A percentile compares a stretch with the other conserved stretches of the same genome.
phyloP scores from a whole-genome alignment of 768 basidiomycete genomes.

The Phaeotremella skinneri region DNA sequence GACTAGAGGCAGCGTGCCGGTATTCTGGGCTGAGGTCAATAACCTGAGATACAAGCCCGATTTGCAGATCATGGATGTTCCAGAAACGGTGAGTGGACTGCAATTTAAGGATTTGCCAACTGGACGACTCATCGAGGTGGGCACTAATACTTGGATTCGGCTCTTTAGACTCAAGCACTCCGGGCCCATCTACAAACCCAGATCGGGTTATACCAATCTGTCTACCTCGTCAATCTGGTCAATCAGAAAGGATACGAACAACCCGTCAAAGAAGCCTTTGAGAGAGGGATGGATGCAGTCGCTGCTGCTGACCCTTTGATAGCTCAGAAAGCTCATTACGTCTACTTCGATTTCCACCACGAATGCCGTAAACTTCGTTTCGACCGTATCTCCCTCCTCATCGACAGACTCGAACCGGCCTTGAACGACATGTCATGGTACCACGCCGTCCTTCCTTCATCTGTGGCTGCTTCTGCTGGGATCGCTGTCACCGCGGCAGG shows the following conservation, averaged over 20 bases:
- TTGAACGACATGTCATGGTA: slow-evolving; percentile 56
- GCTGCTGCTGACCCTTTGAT: slow-evolving; percentile 48
- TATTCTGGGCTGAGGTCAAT: slow-evolving; percentile 97
- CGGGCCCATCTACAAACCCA: slow-evolving; percentile 72
- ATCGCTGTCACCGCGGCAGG: slow-evolving; percentile 6
- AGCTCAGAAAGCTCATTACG: slow-evolving; percentile 72
- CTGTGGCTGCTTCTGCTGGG: slow-evolving; percentile 13
- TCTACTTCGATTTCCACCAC: slow-evolving; percentile 96
- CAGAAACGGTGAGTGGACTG: slow-evolving; percentile 66
- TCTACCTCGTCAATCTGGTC: slow-evolving; percentile 81
- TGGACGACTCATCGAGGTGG: too few species aligned
- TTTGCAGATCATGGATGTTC: slow-evolving; percentile 89
- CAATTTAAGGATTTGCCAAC: too few species aligned
- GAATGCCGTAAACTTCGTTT: slow-evolving; percentile 94
- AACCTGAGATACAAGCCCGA: slow-evolving; percentile 95
- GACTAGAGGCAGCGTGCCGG: slow-evolving; percentile 85
- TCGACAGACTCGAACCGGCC: slow-evolving; percentile 63
- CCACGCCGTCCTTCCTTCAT: slow-evolving; percentile 52
- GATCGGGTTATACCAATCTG: slow-evolving; percentile 69
- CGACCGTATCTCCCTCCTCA: slow-evolving; percentile 81
- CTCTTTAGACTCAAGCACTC: slow-evolving; percentile 65
- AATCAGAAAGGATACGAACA: slow-evolving; percentile 91
- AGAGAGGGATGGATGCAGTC: slow-evolving; percentile 69
- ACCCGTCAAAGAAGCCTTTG: slow-evolving; percentile 93
- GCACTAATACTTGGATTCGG: neutral